A percentile compares a stretch with the other conserved stretches of the same genome.
Conservation (phyloP, 371 early-diverging fungal species). For the Coelomomyces lativittatus region DNA sequence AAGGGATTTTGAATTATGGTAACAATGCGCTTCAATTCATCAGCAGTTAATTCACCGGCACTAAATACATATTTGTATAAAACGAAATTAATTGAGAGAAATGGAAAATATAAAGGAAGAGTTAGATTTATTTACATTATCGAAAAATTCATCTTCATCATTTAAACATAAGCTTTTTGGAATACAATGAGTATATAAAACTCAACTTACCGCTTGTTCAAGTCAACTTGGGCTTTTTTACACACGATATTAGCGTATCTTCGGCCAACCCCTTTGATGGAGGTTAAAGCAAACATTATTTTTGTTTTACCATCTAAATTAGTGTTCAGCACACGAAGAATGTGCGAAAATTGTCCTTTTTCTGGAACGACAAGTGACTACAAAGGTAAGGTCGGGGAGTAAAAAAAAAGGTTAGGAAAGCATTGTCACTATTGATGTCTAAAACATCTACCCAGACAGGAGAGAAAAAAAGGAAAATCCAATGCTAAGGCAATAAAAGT, state of each 20-base stretch:
- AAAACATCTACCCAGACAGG: too few species aligned
- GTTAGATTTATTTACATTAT: constrained; percentile 2
- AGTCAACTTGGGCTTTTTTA: constrained; percentile 94
- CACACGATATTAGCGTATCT: constrained; percentile 92
- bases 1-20: constrained; percentile 79
- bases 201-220: constrained; percentile 67
- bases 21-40: constrained; percentile 75
- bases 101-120: background rate
- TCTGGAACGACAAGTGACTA: constrained; percentile 76
- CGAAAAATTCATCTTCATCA: background rate
- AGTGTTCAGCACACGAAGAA: constrained; percentile 98
- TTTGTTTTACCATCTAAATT: constrained; percentile 96
- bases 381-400: background rate
- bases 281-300: constrained; percentile 87
- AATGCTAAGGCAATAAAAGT: too few species aligned
- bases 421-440: too few species aligned
- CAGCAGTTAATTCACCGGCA: constrained; percentile 90
- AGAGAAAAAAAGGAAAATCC: too few species aligned
- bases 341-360: constrained; percentile 87
- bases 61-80: constrained; percentile 15
- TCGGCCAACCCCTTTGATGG: constrained; percentile 96
- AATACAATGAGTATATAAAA: background rate
- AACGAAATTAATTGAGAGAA: background rate
- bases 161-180: background rate
- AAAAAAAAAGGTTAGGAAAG: too few species aligned